These are phyloP conservation scores for Saturnispora sanitii DNA, from an alignment of 805 yeast species.

Conservation along the genomic window DNA sequence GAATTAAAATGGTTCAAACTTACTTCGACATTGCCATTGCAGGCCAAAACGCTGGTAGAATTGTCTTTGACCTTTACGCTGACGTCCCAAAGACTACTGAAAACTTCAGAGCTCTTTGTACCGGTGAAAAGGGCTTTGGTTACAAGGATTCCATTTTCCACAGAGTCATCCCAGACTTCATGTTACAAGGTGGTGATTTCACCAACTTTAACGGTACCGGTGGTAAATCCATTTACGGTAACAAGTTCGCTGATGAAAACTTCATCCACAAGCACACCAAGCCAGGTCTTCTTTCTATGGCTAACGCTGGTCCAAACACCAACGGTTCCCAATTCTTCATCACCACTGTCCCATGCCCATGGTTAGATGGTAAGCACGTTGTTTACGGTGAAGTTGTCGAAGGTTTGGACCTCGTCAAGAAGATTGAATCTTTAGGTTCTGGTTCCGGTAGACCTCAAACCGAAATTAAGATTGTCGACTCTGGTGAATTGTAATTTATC, in stretches of 20 bases:
- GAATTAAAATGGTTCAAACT: slow-evolving; percentile 27
- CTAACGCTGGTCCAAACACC: slow-evolving; percentile 88
- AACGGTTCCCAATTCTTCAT: slow-evolving; percentile 88
- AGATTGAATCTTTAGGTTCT: slow-evolving; percentile 62
- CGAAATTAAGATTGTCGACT: slow-evolving; percentile 44
- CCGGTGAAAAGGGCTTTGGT: slow-evolving; percentile 93
- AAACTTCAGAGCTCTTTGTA: slow-evolving; percentile 71
- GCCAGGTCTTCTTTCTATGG: slow-evolving; percentile 84
- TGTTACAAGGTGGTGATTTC: slow-evolving; percentile 94
- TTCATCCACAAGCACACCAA: slow-evolving; percentile 63
- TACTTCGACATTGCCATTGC: slow-evolving; percentile 31
- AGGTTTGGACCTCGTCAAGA: slow-evolving; percentile 67
- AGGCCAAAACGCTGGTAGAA: slow-evolving; percentile 37
- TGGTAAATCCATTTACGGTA: slow-evolving; percentile 80
- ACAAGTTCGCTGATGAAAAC: slow-evolving; percentile 51
- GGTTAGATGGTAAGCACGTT: slow-evolving; percentile 74
- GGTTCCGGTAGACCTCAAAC: slow-evolving; percentile 40
- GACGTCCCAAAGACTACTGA: slow-evolving; percentile 82
- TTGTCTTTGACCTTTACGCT: slow-evolving; percentile 81
- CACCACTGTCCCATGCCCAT: slow-evolving; percentile 68
- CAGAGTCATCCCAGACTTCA: slow-evolving; percentile 93
- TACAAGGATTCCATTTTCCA: slow-evolving; percentile 84
- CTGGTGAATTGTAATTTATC: slow-evolving; percentile 41
- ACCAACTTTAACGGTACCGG: slow-evolving; percentile 86
- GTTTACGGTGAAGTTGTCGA: slow-evolving; percentile 69